Conservation (phyloP, 225 moss, liverwort and hornwort genomes). For the Bryum argenteum region DNA sequence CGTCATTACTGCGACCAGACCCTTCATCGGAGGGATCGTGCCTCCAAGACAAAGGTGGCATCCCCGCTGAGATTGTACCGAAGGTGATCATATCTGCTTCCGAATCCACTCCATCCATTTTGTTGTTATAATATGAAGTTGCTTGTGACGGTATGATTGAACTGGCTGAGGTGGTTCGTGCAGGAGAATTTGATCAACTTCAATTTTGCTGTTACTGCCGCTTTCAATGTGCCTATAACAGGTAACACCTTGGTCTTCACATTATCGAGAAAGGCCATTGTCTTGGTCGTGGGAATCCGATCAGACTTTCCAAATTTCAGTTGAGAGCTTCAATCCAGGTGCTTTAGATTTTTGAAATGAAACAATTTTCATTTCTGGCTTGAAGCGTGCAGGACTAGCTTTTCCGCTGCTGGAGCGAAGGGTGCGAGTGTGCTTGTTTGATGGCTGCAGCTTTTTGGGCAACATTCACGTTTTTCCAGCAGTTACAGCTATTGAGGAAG, state of each 20-base stretch:
- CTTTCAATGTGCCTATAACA: conserved; percentile 42
- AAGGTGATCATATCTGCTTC: conserved; percentile 11
- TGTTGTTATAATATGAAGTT: not conserved
- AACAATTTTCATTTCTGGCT: not conserved
- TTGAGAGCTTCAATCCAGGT: not conserved
- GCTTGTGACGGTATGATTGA: conserved; percentile 3
- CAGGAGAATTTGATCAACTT: conserved; percentile 37
- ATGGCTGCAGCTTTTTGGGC: conserved; percentile 45
- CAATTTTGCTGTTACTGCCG: conserved; percentile 38
- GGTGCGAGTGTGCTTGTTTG: conserved; percentile 41
- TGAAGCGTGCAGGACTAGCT: conserved; percentile 32
- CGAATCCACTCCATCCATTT: not conserved
- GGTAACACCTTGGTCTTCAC: conserved; percentile 20
- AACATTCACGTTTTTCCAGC: conserved; percentile 41
- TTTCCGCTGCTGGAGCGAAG: conserved; percentile 35
- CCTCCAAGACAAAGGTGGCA: conserved; percentile 22
- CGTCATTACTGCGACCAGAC: conserved; percentile 40
- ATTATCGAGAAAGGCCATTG: conserved; percentile 13
- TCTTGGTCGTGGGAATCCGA: not conserved
- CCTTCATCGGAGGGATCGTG: conserved; percentile 26
- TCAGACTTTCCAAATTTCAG: not conserved
- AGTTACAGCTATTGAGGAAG: conserved; percentile 38
- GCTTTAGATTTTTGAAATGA: not conserved
- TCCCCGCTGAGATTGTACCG: conserved; percentile 15
- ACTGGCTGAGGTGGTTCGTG: conserved; percentile 9